These are phyloP conservation scores for Aureobasidium sp. DNA, from an alignment of 2,329 filamentous ascomycete genomes.

Conservation along the genomic window DNA sequence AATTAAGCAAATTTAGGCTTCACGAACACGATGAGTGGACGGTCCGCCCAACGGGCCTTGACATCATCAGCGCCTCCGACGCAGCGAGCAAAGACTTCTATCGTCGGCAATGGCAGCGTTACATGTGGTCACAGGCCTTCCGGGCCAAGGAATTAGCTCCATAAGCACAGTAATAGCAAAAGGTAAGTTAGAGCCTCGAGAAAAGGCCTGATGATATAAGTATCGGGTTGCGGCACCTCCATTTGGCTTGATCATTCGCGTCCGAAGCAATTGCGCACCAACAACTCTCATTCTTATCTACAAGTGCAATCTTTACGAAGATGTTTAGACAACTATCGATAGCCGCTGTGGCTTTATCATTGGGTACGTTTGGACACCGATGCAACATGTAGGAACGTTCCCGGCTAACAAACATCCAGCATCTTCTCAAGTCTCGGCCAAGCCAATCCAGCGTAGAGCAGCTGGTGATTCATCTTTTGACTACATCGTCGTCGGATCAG, in stretches of 20 bases:
- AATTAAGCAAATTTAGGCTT: conserved; percentile 13
- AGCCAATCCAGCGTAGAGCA: conserved; percentile 2
- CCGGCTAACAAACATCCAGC: background rate
- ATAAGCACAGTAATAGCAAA: conserved; percentile 6
- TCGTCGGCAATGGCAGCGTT: conserved; percentile 4
- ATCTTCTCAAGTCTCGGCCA: conserved; percentile 10
- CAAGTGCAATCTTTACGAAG: background rate
- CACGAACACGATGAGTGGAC: conserved; percentile 4
- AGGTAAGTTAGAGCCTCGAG: background rate
- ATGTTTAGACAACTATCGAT: conserved; percentile 14
- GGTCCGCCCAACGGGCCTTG: conserved; percentile 13
- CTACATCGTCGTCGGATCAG: conserved; percentile 14
- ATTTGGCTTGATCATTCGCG: background rate
- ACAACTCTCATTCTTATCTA: background rate
- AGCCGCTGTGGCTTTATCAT: conserved; percentile 3
- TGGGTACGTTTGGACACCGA: background rate
- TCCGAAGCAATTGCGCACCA: no score
- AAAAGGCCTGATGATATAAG: conserved; percentile 7
- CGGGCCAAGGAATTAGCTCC: background rate
- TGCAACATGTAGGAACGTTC: background rate
- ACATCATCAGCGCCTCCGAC: conserved; percentile 9
- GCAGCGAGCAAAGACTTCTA: background rate
- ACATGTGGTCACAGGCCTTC: background rate
- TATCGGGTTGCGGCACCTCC: background rate
- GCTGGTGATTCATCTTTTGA: conserved; percentile 9